These are phyloP conservation scores for Hibiscus syriacus DNA, from an alignment of 345 rosid species.

Conservation along the genomic window DNA sequence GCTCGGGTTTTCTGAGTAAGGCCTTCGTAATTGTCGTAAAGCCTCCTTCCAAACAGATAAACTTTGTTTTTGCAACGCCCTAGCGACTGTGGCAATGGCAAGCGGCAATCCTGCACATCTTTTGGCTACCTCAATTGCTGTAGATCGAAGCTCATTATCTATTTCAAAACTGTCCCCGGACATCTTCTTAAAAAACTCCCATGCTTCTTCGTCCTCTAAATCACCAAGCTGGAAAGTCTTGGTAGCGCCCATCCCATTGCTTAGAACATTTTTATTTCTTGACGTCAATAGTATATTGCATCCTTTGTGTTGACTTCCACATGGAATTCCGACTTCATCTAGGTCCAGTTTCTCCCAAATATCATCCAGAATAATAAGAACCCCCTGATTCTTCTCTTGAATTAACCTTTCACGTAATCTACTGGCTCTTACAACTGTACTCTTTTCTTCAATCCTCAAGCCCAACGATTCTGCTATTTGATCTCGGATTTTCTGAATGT, in stretches of 20 bases:
- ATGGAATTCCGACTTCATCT: not conserved
- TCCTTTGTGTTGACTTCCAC: not conserved
- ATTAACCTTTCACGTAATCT: not conserved
- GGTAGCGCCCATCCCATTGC: not conserved
- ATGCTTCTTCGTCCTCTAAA: conserved; percentile 5
- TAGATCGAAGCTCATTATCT: not conserved
- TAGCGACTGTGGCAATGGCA: not conserved
- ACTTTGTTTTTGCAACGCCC: not conserved
- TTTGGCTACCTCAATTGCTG: not conserved
- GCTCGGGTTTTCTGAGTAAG: not conserved
- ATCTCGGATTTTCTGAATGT: conserved; percentile 12
- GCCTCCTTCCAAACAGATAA: not conserved
- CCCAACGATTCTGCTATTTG: conserved; percentile 11
- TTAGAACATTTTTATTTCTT: conserved; percentile 1
- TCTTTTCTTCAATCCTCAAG: not conserved
- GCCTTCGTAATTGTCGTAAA: not conserved
- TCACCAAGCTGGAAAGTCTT: not conserved
- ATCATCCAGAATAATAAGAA: not conserved
- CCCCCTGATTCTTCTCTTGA: not conserved
- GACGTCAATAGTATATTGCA: conserved; percentile 15
- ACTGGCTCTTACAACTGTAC: not conserved
- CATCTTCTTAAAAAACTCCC: conserved; percentile 12
- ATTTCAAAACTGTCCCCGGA: not conserved
- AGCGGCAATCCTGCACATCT: conserved; percentile 19
- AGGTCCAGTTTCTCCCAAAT: not conserved